These are phyloP conservation scores for Cyclaneusma minus DNA, from an alignment of 2,329 filamentous ascomycete genomes.

Conservation along the genomic window DNA sequence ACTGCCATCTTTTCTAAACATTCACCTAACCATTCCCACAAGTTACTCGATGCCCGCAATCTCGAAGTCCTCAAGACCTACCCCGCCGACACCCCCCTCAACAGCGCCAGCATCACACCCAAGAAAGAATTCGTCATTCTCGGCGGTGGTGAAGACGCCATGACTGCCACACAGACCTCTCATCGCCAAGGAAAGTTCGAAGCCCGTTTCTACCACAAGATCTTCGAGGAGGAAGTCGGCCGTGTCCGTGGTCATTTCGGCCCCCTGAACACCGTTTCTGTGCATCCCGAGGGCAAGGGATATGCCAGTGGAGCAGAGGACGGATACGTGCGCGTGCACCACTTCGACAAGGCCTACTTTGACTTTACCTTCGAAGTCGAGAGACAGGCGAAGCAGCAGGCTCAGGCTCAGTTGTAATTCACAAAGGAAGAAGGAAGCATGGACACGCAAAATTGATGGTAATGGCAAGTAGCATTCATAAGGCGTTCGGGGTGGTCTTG, in stretches of 20 bases:
- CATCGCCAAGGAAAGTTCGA: constrained; percentile 98
- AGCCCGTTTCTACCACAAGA: constrained; percentile 98
- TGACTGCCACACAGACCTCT: constrained; percentile 93
- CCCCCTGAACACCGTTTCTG: constrained; percentile 88
- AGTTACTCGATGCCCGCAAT: constrained; percentile 72
- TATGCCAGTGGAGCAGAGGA: constrained; percentile 96
- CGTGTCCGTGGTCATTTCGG: constrained; percentile 96
- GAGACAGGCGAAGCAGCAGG: constrained; percentile 43
- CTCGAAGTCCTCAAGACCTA: constrained; percentile 91
- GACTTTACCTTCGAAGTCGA: constrained; percentile 99
- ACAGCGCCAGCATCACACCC: constrained; percentile 83
- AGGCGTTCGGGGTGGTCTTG: too few species aligned
- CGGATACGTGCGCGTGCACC: constrained; percentile 94
- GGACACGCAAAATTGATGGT: too few species aligned
- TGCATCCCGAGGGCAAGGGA: constrained; percentile 77
- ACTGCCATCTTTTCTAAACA: background rate
- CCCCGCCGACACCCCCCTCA: constrained; percentile 80
- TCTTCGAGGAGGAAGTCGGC: constrained; percentile 97
- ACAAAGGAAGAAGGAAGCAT: too few species aligned
- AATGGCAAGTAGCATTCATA: too few species aligned
- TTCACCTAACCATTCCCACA: constrained; percentile 16
- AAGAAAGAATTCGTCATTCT: constrained; percentile 98
- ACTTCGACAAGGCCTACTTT: constrained; percentile 97
- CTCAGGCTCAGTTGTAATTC: too few species aligned
- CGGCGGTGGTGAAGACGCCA: constrained; percentile 93